Evolutionary conservation across 2,329 filamentous ascomycete genomes (phyloP), one percentile per base, ranked within the genome.

Genomic region (Calonectria crousiana): DNA sequence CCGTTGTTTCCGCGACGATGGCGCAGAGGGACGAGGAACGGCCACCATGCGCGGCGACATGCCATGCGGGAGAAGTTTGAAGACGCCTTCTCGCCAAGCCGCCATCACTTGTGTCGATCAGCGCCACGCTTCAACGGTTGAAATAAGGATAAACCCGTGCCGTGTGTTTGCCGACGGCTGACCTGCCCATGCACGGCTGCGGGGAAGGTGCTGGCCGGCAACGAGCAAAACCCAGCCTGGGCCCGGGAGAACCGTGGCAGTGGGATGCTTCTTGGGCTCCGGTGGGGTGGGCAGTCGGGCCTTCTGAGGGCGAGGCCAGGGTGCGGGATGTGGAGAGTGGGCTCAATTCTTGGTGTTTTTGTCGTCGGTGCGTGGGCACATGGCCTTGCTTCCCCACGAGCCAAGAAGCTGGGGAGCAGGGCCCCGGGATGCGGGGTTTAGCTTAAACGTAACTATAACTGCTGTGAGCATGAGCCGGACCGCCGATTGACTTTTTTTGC

Each of bases 221-320:
- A 14, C 28, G n/a, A 32, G 10, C 23, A 20, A 18, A 49, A 34
- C n/a, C 23, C 23, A 36, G 30, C 13, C 34, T 41, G 44, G 28
- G 49, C 16, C 44, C 41, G 53, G 53, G 6, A 6, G 34, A 49
- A 36, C 67, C 56, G 20, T 44, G 28, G 58, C 16, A 20, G 23
- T 69, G 67, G 56, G 56, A 64, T 70, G 67, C 58, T 64, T 69
- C 56, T 32, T 26, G 53, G 56, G 23, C 30, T n/a, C 38, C 53
- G 52, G 67, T 70, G 67, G 67, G 34, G 67, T 52, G 10, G 23
- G 49, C 56, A 70, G 56, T 70, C 67, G 67, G 67, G 67, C 67
- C 67, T 69, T 62, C 38, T 69, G 41, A 69, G 67, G 67, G 14
- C 11, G 26, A 30, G 20, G 38, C 52, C 60, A 47, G 67, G 67